phyloP scores from a whole-genome alignment of 495 filamentous ascomycete genomes.

The Podospora conica region DNA sequence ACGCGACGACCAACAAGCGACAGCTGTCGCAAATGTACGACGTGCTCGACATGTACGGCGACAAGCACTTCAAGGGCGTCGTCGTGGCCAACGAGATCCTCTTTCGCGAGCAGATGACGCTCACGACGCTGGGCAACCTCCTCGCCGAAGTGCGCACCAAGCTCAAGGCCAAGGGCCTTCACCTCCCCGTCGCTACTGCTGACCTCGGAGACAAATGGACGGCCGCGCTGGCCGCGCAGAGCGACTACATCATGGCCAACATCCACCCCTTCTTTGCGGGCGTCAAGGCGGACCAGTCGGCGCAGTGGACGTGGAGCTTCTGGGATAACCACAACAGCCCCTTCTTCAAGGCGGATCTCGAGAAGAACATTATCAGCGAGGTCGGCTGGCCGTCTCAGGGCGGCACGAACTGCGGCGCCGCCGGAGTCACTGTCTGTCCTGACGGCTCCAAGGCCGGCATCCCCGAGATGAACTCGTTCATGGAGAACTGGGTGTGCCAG shows the following conservation, averaged over 20 bases:
- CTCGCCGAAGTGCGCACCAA: conserved; percentile 64
- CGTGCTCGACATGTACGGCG: conserved; percentile 62
- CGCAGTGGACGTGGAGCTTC: conserved; percentile 79
- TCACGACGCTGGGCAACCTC: conserved; percentile 55
- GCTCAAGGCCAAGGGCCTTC: conserved; percentile 56
- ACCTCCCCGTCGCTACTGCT: conserved; percentile 76
- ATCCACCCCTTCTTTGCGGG: conserved; percentile 97
- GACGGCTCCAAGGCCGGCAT: conserved; percentile 72
- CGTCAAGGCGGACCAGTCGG: conserved; percentile 57
- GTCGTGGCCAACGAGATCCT: conserved; percentile 95
- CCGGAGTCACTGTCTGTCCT: conserved; percentile 43
- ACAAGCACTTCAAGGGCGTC: conserved; percentile 68
- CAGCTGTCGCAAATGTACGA: conserved; percentile 77
- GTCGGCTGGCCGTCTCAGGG: conserved; percentile 88
- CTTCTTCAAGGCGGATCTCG: conserved; percentile 50
- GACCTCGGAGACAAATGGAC: conserved; percentile 92
- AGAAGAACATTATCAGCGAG: conserved; percentile 72
- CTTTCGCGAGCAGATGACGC: conserved; percentile 68
- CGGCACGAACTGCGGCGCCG: conserved; percentile 68
- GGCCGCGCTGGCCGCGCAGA: conserved; percentile 52
- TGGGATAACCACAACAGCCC: conserved; percentile 63
- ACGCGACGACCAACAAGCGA: conserved; percentile 74
- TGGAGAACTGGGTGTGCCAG: conserved; percentile 81
- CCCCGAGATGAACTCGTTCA: conserved; percentile 75
- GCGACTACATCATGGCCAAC: conserved; percentile 93